phyloP scores from a whole-genome alignment of 768 basidiomycete genomes.

The Cystofilobasidium capitatum region DNA sequence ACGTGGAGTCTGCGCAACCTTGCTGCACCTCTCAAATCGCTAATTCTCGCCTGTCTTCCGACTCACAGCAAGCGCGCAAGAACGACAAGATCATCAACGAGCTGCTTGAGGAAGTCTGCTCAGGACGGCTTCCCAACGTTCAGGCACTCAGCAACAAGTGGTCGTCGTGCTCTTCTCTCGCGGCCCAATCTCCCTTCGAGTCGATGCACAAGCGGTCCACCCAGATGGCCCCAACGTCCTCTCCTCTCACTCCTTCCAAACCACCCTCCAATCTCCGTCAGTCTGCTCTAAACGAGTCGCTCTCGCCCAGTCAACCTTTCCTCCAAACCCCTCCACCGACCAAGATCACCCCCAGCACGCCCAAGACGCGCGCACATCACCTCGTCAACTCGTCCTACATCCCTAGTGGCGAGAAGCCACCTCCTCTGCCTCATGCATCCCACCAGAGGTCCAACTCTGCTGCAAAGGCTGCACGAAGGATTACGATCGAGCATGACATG shows the following conservation, averaged over 20 bases:
- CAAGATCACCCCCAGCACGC: not conserved
- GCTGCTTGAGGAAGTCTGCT: conserved; percentile 1
- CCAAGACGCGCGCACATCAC: not conserved
- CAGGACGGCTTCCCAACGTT: not conserved
- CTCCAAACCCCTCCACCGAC: not conserved
- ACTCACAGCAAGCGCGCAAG: not conserved
- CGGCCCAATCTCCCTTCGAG: not conserved
- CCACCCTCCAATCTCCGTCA: not conserved
- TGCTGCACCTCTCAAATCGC: not conserved
- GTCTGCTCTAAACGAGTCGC: not conserved
- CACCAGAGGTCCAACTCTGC: conserved; percentile 20
- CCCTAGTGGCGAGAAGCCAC: conserved; percentile 7
- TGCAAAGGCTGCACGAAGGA: conserved; percentile 1
- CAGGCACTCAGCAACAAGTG: not conserved
- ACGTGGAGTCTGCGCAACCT: not conserved
- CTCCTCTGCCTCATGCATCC: conserved; percentile 16
- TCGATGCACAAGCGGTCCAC: not conserved
- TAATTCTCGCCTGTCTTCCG: not conserved
- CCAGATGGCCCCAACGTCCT: not conserved
- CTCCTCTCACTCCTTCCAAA: not conserved
- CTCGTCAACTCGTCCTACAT: conserved; percentile 4
- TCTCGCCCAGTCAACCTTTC: not conserved
- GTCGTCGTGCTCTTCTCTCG: not conserved
- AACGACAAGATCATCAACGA: conserved; percentile 13
- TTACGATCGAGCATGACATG: conserved; percentile 24